Base-by-base conservation (phyloP, 2,329 filamentous ascomycete species). In the Monosporascus sp. region DNA sequence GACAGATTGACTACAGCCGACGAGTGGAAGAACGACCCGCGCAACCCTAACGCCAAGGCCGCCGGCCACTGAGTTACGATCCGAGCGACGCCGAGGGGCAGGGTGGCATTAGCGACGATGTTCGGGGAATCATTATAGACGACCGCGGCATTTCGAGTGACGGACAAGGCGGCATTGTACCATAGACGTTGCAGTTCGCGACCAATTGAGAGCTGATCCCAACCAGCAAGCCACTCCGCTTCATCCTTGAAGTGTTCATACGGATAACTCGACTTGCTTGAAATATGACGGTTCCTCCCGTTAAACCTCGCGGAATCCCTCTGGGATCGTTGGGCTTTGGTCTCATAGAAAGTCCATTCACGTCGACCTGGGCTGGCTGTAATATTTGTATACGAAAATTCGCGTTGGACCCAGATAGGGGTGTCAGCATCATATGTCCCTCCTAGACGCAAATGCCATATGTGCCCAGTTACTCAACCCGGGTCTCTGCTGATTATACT, bases 21-120 rank as follows among this genome's bases (percentile, higher is more conserved):
- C 66, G 91, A 97, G 80, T 97, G 84, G 85, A 95, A 92, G 86
- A 95, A 96, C 81, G 93, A 97, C 77, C 91, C 92, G 63, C 86
- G 92, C 75, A 97, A 97, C 84, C 86, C 85, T 62, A 78, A 80
- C 65, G 74, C 73, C 64, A 81, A 77, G 72, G 63, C 70, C 53
- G 70, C 67, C 47, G 68, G 66, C 52, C 78, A 82, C 70, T 82
- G 80, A 66, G 56, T 46, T 43, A 27, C 47, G 22, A 36, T 14
- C 24, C 19, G 37, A 50, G 46, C 49, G 50, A 49, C 19, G 22
- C 53, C 19, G 45, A 44, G 22, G 48, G 44, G 53, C 69, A 44
- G 48, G 50, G 41, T 31, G 52, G 48, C 51, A 52, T 58, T 46
- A 56, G 57, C 50, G 53, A 46, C 46, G 44, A 46, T 36, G 22